Percentiles rank a stretch among this genome's conserved stretches.
Evolutionary conservation across 116 monocot species (phyloP).

Genomic region (Trichopus zeylanicus): DNA sequence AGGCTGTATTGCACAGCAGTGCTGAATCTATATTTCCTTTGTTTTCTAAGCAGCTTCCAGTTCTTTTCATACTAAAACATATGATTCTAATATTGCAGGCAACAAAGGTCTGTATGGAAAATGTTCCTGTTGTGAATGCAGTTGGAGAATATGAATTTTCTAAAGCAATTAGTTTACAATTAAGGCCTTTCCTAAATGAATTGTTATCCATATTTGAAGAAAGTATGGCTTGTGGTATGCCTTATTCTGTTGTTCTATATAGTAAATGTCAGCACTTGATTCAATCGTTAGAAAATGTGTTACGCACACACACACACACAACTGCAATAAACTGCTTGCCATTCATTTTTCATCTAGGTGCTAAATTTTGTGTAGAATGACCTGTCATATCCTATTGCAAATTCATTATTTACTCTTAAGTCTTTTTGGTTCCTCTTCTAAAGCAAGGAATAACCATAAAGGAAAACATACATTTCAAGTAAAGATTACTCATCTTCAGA

Average conservation of each 20-base stretch:
- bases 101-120: slow-evolving; percentile 47
- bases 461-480: too few relatives aligned
- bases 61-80: background rate
- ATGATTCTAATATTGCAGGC: slow-evolving; percentile 31
- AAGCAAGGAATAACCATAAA: too few relatives aligned
- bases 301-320: background rate
- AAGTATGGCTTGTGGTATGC: slow-evolving; percentile 39
- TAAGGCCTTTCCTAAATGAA: slow-evolving; percentile 39
- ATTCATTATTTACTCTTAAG: too few relatives aligned
- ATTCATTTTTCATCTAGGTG: too few relatives aligned
- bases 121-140: slow-evolving; percentile 9
- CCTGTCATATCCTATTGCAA: too few relatives aligned
- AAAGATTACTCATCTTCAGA: too few relatives aligned
- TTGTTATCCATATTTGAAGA: slow-evolving; percentile 37
- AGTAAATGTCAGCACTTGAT: background rate
- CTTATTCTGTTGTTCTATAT: background rate
- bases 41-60: too few relatives aligned
- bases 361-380: too few relatives aligned
- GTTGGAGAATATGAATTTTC: slow-evolving; percentile 14
- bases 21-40: too few relatives aligned
- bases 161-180: slow-evolving; percentile 12
- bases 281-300: background rate
- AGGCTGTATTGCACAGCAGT: too few relatives aligned
- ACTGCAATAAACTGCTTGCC: too few relatives aligned
- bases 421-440: too few relatives aligned